Conservation (phyloP, 2,329 filamentous ascomycete species). For the Pseudocercospora eumusae region DNA sequence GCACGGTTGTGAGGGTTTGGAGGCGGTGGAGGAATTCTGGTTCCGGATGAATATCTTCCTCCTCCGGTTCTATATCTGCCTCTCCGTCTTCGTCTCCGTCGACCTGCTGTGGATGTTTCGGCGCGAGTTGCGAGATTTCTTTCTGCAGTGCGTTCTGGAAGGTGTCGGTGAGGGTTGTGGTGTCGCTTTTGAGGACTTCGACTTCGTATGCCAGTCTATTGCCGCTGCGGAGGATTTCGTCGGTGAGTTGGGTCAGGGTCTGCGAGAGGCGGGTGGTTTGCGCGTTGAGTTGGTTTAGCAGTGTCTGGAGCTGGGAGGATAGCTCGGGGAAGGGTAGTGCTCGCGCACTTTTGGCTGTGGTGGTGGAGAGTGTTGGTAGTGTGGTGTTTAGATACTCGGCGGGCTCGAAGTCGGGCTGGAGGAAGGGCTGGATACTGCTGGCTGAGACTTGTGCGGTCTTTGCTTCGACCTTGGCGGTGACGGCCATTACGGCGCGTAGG, state of each 20-base stretch:
- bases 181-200: constrained; percentile 86
- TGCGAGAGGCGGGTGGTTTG: constrained; percentile 81
- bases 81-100: no score
- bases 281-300: constrained; percentile 84
- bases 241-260: constrained; percentile 83
- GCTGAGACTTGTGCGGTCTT: constrained; percentile 67
- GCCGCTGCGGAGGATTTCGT: constrained; percentile 89
- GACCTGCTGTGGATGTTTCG: no score
- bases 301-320: constrained; percentile 75
- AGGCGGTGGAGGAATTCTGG: no score
- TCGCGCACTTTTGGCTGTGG: constrained; percentile 37
- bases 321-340: constrained; percentile 70
- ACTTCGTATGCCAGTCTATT: constrained; percentile 91
- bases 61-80: no score
- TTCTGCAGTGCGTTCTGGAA: constrained; percentile 70
- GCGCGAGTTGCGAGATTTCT: constrained; percentile 75
- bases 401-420: constrained; percentile 75
- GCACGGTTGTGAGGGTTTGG: no score
- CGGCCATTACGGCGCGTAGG: neutral
- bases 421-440: constrained; percentile 71
- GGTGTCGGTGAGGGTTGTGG: constrained; percentile 74
- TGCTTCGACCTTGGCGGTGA: constrained; percentile 29
- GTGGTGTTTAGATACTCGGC: constrained; percentile 80
- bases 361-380: constrained; percentile 65
- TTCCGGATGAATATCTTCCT: no score